Evolutionary conservation across 140 eudicot genomes (phyloP), one percentile per base, ranked within the genome.

Genomic region (Cichorium intybus): DNA sequence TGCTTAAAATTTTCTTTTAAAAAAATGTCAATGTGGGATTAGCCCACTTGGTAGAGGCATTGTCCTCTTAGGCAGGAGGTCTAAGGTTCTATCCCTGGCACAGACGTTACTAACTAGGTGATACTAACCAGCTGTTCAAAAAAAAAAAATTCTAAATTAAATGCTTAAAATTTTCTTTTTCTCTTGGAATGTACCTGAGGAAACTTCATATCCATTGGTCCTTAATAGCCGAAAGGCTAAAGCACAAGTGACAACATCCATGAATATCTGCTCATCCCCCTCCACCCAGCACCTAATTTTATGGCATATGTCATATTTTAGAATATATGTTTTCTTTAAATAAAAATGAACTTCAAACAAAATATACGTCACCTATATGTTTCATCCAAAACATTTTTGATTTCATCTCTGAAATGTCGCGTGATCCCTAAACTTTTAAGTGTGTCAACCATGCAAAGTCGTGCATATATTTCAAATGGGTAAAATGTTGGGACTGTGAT

Each of bases 201-300:
- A 77, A 47, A 88, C 82, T 66, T 77, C 71, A 68, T 89, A 89
- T 12, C 95, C 97, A 59, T 81, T 68, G 50, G 57, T 51, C 35
- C 92, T 77, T 66, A 89, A 46, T 37, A 85, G 2, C 28, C 86
- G 82, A 67, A 89, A 89, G n/a, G 95, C 95, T 43, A 85, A 61
- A 11, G 82, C 75, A 71, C 84, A 80, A 62, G 95, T 85, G 17
- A 62, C 59, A 39, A 71, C 64, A 9, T 86, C 86, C 61, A 46
- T 68, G 70, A 83, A 81, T 77, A 89, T 73, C 53, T 85, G 81
- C 39, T 89, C 95, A 0, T 80, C 79, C 15, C 66, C 82, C 78
- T 81, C 85, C 88, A 78, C 27, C 97, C 95, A 89, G 17, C 53
- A 76, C 27, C 97, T 85, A 62, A 50, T 23, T 45, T 61, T 64